Evolutionary conservation across 176 grass and related monocot genomes (phyloP), one percentile per base, ranked within the genome.

Genomic region (Cenchrus purpureus): DNA sequence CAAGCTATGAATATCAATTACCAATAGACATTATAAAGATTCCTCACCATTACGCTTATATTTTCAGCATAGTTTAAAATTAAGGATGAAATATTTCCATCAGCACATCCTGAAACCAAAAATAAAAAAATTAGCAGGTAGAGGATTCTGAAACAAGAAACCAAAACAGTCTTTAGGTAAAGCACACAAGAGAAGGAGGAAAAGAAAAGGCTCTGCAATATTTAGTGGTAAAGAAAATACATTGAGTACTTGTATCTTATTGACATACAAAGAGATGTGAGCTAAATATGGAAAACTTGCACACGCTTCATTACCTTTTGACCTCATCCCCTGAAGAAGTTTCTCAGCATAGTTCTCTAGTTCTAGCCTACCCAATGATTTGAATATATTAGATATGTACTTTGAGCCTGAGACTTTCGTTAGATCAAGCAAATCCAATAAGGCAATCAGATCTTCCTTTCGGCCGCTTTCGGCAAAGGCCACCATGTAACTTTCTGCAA

Each of bases 381-480:
- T 84, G 89, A 98, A 95, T 85, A 98, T 90, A 65, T 37, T 89
- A 57, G 19, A 59, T 74, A 93, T 87, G 77, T 95, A 95, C 71
- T 86, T 86, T 62, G 88, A 90, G 13, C 63, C 68, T 85, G 87
- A 95, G 82, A 94, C 53, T 82, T 89, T 93, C 25, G 68, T 86
- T 56, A 88, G 81, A 60, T 92, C 87, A 89, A 95, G n/a, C 68
- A 89, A 83, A 65, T 95, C 89, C 60, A 98, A 87, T 22, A 95
- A 87, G 42, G 58, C 17, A 32, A 82, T 72, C 15, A 98, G 58
- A 69, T 98, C 91, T 86, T 74, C 61, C 70, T 87, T 92, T 86
- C 91, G 89, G 70, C 86, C 81, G 8, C 89, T 93, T 87, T 93
- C 85, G 93, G 91, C 94, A 91, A 98, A 95, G 67, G 95, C 95